Conservation (phyloP, 2,329 filamentous ascomycete species). For the Thyridium curvatum region DNA sequence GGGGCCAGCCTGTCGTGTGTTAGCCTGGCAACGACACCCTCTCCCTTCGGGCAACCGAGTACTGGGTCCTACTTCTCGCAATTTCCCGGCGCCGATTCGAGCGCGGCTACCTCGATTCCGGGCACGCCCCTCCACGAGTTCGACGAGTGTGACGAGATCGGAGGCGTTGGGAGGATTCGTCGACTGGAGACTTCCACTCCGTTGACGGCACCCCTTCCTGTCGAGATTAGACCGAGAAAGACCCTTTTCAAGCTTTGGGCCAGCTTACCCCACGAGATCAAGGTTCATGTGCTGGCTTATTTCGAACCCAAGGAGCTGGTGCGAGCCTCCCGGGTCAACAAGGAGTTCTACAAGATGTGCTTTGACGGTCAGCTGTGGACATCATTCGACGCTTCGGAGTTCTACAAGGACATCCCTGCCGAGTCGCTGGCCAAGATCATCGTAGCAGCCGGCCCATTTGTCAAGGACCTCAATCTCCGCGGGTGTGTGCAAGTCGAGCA, state of each 20-base stretch:
- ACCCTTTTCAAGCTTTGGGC: conserved; percentile 65
- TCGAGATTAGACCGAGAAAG: conserved; percentile 48
- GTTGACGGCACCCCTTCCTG: conserved; percentile 42
- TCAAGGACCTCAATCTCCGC: conserved; percentile 82
- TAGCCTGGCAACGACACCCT: conserved; percentile 40
- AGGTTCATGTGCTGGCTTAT: conserved; percentile 69
- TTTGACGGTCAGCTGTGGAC: conserved; percentile 95
- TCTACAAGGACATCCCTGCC: conserved; percentile 81
- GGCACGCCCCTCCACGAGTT: conserved; percentile 33
- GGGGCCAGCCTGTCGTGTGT: conserved; percentile 47
- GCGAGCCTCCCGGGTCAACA: conserved; percentile 69
- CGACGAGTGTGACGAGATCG: conserved; percentile 33
- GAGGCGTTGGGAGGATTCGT: conserved; percentile 43
- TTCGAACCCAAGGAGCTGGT: conserved; percentile 77
- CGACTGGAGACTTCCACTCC: conserved; percentile 45
- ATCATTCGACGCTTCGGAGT: conserved; percentile 74
- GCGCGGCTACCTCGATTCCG: conserved; percentile 29
- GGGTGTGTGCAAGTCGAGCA: conserved; percentile 87
- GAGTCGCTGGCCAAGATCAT: conserved; percentile 82
- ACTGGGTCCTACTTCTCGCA: conserved; percentile 19
- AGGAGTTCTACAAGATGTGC: conserved; percentile 72
- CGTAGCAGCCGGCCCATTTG: conserved; percentile 77
- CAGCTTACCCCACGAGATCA: conserved; percentile 75
- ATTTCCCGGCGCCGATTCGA: conserved; percentile 22
- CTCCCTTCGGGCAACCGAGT: conserved; percentile 30